Evolutionary conservation across 805 yeast species (phyloP).

Genomic region (Nematodospora valgi): DNA sequence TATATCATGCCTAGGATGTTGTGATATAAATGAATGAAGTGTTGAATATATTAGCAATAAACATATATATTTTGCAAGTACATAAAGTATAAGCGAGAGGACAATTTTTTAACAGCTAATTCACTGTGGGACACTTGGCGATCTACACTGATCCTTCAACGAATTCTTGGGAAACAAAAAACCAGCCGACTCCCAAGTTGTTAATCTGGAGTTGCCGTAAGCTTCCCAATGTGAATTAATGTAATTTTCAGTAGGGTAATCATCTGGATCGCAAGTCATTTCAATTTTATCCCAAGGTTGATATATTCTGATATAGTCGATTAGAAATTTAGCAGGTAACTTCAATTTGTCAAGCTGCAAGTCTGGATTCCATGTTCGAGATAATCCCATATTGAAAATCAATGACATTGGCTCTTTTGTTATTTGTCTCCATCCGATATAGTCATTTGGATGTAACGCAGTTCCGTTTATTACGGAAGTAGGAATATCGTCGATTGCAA

Average conservation of each 20-base stretch:
- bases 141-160: constrained; percentile 39
- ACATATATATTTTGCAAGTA: not conserved
- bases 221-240: constrained; percentile 30
- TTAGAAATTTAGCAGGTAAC: constrained; percentile 34
- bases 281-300: constrained; percentile 28
- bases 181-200: constrained; percentile 39
- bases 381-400: constrained; percentile 38
- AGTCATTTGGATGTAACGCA: constrained; percentile 38
- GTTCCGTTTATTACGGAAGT: constrained; percentile 28
- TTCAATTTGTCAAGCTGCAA: constrained; percentile 32
- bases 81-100: not conserved
- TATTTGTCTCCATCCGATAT: constrained; percentile 33
- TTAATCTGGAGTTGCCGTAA: constrained; percentile 31
- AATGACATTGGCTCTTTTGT: constrained; percentile 39
- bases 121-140: no score
- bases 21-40: no score
- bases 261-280: constrained; percentile 37
- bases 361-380: constrained; percentile 35
- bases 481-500: constrained; percentile 26
- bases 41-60: no score
- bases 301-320: constrained; percentile 41
- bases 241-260: constrained; percentile 35
- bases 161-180: constrained; percentile 59
- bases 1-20: not conserved
- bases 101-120: constrained; percentile 26